Base-by-base conservation (phyloP, 176 grass and related monocot species). In the Dendrocalamus sinicus region DNA sequence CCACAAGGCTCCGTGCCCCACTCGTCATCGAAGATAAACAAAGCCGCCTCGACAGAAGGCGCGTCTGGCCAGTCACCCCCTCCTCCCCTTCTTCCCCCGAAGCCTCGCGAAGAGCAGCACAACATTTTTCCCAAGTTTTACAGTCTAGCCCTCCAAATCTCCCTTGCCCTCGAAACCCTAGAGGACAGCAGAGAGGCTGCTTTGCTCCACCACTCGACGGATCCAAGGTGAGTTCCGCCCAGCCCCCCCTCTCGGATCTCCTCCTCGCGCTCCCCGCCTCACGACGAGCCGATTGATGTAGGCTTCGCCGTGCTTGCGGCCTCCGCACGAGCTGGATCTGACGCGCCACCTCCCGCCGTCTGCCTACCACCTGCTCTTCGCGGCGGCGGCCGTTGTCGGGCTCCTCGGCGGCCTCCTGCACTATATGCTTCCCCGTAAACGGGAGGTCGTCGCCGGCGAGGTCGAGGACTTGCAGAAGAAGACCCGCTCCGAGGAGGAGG, bases 401-500 rank as follows among this genome's bases (percentile, higher is more conserved):
- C 72, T 89, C 82, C 71, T 91, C 45, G 83, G 86, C 91, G 85
- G 80, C 45, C 43, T 19, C 46, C 89, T 86, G 44, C 86, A 84
- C 77, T 91, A 89, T 95, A 95, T 95, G 93, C 91, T 92, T 85
- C 73, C 93, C 66, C 82, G 81, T 11, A 92, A 92, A 81, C 87
- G 93, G 89, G 83, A 68, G 54, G 53, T 44, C 45, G 88, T 66
- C 69, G 82, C 78, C 83, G 93, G 79, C 72, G 86, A 95, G 88
- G 86, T 87, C 84, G 76, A 87, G 44, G 89, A 89, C 76, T 89
- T 91, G 90, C 58, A 43, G 52, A 91, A 85, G 86, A 95, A 91
- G 86, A 83, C 86, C 66, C 89, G 88, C 70, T 50, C 69, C 70
- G 87, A 83, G 17, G 68, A 12, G 9, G 54, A 75, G 37, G 4